These are phyloP conservation scores for Chlamydomonas sphaeroides DNA, from an alignment of 139 green algal genomes.

Conservation along the genomic window DNA sequence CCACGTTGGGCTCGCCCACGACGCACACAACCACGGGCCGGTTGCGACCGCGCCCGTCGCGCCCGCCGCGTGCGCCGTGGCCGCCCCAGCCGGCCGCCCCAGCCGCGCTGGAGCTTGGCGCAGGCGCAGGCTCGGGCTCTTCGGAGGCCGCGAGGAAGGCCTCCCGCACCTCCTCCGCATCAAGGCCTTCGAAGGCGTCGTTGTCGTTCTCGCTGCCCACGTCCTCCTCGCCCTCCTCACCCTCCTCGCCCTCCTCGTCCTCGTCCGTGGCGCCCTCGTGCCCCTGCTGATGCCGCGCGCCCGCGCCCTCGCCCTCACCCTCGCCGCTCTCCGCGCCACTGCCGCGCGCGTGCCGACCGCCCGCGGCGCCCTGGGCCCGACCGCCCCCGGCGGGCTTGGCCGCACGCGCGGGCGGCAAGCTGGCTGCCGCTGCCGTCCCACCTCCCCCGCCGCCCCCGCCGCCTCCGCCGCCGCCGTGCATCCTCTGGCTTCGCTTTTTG, in stretches of 20 bases:
- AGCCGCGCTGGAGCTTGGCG: not conserved
- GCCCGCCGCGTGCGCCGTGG: conserved; percentile 14
- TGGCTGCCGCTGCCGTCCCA: not conserved
- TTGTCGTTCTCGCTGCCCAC: conserved; percentile 32
- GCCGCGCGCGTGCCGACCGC: too few species aligned
- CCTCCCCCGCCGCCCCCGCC: not conserved
- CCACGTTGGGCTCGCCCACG: conserved; percentile 71
- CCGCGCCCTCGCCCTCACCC: not conserved
- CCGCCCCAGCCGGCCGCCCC: not conserved
- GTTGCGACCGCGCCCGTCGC: conserved; percentile 18
- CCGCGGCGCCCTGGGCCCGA: not conserved
- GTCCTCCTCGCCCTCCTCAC: not conserved
- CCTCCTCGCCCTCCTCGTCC: not conserved
- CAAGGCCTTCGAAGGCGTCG: not conserved
- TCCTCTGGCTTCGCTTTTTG: conserved; percentile 46
- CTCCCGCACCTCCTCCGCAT: conserved; percentile 10
- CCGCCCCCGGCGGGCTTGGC: too few species aligned
- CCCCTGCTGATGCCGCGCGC: conserved; percentile 20
- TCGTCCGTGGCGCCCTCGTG: not conserved
- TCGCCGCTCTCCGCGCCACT: not conserved
- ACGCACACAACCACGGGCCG: conserved; percentile 66
- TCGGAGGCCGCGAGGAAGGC: conserved; percentile 8
- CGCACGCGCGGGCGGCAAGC: too few species aligned
- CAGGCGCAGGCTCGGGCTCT: not conserved
- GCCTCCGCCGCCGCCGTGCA: not conserved